Conservation (phyloP, 306 rosid species). For the Cyclanthera cordifolia region DNA sequence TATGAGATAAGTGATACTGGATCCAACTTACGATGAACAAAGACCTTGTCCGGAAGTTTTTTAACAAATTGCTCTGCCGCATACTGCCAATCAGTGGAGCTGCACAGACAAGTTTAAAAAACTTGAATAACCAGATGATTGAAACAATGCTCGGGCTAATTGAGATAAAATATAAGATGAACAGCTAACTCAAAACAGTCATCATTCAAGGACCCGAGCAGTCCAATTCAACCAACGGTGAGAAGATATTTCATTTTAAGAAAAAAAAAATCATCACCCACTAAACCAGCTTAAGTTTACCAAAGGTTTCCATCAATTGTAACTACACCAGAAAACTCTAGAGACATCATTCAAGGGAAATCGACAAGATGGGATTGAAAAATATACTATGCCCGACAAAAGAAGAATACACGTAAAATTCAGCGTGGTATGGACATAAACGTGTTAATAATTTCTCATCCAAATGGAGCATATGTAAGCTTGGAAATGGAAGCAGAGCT, state of each 20-base stretch:
- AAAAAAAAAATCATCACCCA: neutral
- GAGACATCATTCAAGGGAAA: neutral
- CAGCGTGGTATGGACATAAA: neutral
- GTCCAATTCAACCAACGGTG: neutral
- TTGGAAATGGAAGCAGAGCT: slow-evolving; percentile 1
- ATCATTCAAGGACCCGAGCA: neutral
- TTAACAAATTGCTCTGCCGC: slow-evolving; percentile 78
- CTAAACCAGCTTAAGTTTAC: neutral
- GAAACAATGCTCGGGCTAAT: neutral
- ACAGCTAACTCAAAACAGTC: neutral
- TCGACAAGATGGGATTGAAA: neutral
- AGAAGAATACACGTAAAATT: neutral
- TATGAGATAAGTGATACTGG: neutral
- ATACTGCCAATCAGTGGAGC: slow-evolving; percentile 78
- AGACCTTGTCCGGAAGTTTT: slow-evolving; percentile 60
- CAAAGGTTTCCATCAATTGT: neutral
- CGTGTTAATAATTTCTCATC: neutral
- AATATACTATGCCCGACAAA: neutral
- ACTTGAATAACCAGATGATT: slow-evolving; percentile 4
- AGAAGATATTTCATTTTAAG: neutral
- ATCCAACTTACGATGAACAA: slow-evolving; percentile 70
- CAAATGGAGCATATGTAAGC: neutral
- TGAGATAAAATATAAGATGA: neutral
- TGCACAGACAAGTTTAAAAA: slow-evolving; percentile 32
- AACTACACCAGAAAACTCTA: neutral